Percentiles rank a stretch among this genome's conserved stretches.
Conservation (phyloP, 345 rosid genomes). For the Cardamine occulta region DNA sequence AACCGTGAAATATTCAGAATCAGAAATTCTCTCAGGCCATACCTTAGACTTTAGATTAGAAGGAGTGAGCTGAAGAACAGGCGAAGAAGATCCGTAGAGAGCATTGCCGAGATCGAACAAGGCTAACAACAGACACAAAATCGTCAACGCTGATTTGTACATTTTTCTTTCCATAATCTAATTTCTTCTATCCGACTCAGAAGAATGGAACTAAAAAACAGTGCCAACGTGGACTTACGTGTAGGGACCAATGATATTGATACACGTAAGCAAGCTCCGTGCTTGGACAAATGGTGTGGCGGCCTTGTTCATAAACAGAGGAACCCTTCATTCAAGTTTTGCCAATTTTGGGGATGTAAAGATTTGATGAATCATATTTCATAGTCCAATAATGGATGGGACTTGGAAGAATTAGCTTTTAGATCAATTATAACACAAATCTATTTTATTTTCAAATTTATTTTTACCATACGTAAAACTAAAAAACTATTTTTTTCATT, state of each 20-base stretch:
- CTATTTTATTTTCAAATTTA: too few species aligned
- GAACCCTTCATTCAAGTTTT: too few species aligned
- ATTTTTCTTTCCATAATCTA: constrained; percentile 31
- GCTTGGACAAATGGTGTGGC: too few species aligned
- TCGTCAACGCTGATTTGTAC: constrained; percentile 40
- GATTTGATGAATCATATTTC: too few species aligned
- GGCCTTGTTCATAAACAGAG: too few species aligned
- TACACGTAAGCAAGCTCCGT: constrained; percentile 49
- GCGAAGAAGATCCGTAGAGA: constrained; percentile 83
- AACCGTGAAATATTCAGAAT: neutral
- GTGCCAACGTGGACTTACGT: constrained; percentile 47
- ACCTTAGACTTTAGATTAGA: constrained; percentile 96
- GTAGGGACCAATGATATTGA: constrained; percentile 52
- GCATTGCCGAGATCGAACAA: constrained; percentile 50
- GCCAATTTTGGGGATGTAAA: too few species aligned
- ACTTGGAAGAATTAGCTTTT: too few species aligned
- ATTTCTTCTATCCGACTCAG: neutral
- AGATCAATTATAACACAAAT: too few species aligned
- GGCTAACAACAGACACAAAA: constrained; percentile 35
- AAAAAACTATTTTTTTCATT: too few species aligned
- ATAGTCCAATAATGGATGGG: too few species aligned
- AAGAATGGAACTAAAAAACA: neutral
- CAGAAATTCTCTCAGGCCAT: neutral
- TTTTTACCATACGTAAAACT: too few species aligned
- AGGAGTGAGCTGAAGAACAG: constrained; percentile 87